phyloP scores from a whole-genome alignment of 192 early-diverging fungal genomes.

The Ambispora gerdemannii region DNA sequence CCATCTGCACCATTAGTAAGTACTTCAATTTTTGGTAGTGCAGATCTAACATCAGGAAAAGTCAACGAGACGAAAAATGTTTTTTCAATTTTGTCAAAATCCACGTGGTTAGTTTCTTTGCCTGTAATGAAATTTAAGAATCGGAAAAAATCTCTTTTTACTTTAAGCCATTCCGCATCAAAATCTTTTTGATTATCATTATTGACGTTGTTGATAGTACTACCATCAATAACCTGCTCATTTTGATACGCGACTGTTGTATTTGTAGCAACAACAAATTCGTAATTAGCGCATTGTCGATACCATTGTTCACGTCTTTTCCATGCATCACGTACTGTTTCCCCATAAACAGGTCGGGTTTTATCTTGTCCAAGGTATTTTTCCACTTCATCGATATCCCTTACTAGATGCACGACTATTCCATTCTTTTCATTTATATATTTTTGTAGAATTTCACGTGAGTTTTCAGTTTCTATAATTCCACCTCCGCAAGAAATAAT shows the following conservation, averaged over 20 bases:
- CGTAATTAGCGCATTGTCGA: slow-evolving; percentile 72
- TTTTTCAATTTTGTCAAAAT: slow-evolving; percentile 31
- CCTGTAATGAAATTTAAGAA: slow-evolving; percentile 70
- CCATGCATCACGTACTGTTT: slow-evolving; percentile 80
- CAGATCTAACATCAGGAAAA: slow-evolving; percentile 55
- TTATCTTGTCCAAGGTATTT: slow-evolving; percentile 77
- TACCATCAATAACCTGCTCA: slow-evolving; percentile 34
- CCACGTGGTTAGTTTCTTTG: slow-evolving; percentile 33
- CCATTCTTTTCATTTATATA: slow-evolving; percentile 52
- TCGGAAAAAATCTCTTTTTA: slow-evolving; percentile 71
- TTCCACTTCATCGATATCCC: slow-evolving; percentile 78
- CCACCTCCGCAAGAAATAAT: slow-evolving; percentile 95
- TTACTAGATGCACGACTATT: slow-evolving; percentile 75
- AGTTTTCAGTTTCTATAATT: slow-evolving; percentile 78
- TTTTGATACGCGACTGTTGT: slow-evolving; percentile 29
- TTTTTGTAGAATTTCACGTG: slow-evolving; percentile 62
- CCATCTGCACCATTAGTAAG: slow-evolving; percentile 81
- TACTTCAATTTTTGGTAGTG: slow-evolving; percentile 51
- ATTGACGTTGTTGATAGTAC: slow-evolving; percentile 39
- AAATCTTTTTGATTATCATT: no score
- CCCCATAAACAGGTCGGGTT: slow-evolving; percentile 79
- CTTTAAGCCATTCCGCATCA: slow-evolving; percentile 61
- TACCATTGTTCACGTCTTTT: slow-evolving; percentile 74
- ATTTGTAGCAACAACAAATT: slow-evolving; percentile 69
- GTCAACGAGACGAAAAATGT: slow-evolving; percentile 91